Conservation (phyloP, 345 rosid genomes). For the Isatis tinctoria region DNA sequence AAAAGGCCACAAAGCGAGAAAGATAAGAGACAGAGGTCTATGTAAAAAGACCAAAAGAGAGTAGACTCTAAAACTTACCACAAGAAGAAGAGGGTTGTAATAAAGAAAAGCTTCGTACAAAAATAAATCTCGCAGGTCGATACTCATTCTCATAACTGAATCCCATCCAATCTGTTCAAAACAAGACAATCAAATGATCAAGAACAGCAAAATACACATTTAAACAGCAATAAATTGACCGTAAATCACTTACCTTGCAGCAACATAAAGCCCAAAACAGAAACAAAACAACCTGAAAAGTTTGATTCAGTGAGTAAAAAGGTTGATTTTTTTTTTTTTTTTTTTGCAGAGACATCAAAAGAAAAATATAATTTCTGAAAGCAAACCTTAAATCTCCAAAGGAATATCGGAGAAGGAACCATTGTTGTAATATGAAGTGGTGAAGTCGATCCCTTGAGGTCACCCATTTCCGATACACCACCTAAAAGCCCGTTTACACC, state of each 20-base stretch:
- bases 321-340: too few relatives aligned
- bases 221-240: not conserved
- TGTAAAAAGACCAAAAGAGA: not conserved
- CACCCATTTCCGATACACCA: conserved; percentile 42
- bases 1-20: not conserved
- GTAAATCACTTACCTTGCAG: conserved; percentile 66
- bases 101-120: conserved; percentile 89
- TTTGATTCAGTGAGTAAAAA: not conserved
- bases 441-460: conserved; percentile 46
- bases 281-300: conserved; percentile 67
- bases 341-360: not conserved
- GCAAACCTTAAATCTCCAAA: conserved; percentile 91
- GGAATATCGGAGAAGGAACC: conserved; percentile 74
- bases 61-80: conserved; percentile 47
- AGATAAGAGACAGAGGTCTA: not conserved
- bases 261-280: conserved; percentile 81
- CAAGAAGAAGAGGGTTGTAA: conserved; percentile 93
- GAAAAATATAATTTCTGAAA: not conserved
- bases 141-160: conserved; percentile 97
- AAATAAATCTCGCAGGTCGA: conserved; percentile 70
- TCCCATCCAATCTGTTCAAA: conserved; percentile 79
- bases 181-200: not conserved
- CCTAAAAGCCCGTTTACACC: conserved; percentile 39
- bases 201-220: not conserved
- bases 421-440: conserved; percentile 46